These are phyloP conservation scores for Clavispora carvajalis DNA, from an alignment of 805 yeast genomes.

Conservation along the genomic window DNA sequence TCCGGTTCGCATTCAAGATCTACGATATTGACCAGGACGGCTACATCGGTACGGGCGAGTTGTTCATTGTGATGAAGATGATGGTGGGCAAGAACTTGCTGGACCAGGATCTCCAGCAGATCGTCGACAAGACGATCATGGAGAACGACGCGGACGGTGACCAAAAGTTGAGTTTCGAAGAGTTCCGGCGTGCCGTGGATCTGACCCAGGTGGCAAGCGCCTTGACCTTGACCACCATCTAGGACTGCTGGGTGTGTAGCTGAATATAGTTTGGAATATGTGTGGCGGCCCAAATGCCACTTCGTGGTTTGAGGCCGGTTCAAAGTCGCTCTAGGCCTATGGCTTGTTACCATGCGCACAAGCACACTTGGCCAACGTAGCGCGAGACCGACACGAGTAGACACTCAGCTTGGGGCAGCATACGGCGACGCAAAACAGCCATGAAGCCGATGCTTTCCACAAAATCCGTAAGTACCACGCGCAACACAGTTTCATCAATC, in stretches of 20 bases:
- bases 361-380: too few species aligned
- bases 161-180: constrained; percentile 80
- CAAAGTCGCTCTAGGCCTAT: too few species aligned
- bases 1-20: constrained; percentile 84
- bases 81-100: constrained; percentile 94
- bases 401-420: too few species aligned
- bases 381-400: too few species aligned
- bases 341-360: too few species aligned
- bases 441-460: too few species aligned
- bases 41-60: constrained; percentile 88
- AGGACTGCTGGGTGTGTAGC: neutral
- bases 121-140: constrained; percentile 94
- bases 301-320: too few species aligned
- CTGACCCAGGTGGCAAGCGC: constrained; percentile 55
- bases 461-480: too few species aligned
- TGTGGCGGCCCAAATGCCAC: too few species aligned
- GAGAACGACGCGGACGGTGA: constrained; percentile 95
- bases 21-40: constrained; percentile 97
- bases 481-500: too few species aligned
- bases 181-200: constrained; percentile 67
- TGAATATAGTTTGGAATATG: too few species aligned
- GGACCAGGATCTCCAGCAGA: constrained; percentile 86
- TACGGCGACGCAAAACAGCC: too few species aligned
- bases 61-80: constrained; percentile 85
- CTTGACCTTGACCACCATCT: constrained; percentile 49